Evolutionary conservation across 1,139 yeast genomes (phyloP).

Genomic region (Protomyces lactucae-debilis): DNA sequence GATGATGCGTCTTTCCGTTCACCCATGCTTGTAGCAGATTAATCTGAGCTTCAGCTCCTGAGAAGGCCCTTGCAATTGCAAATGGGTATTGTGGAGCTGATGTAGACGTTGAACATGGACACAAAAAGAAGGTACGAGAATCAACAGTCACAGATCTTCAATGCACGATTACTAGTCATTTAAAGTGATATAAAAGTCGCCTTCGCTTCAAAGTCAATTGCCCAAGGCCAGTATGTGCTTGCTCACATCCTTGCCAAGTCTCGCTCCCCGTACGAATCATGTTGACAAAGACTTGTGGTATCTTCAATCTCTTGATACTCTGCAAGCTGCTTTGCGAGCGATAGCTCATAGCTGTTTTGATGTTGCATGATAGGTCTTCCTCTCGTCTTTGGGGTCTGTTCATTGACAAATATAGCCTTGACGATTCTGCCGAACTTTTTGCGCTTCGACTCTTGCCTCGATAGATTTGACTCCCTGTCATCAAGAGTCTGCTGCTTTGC

Average conservation of each 20-base stretch:
- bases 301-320: neutral
- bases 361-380: neutral
- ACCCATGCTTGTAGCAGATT: neutral
- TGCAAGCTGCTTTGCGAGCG: neutral
- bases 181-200: too few species aligned
- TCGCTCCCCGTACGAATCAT: neutral
- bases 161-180: too few species aligned
- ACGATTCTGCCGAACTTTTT: neutral
- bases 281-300: neutral
- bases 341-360: neutral
- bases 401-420: neutral
- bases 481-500: neutral
- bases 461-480: neutral
- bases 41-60: too few species aligned
- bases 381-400: neutral
- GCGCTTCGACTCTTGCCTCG: neutral
- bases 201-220: too few species aligned
- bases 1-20: constrained; percentile 17
- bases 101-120: too few species aligned
- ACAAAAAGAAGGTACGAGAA: too few species aligned
- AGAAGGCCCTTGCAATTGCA: too few species aligned
- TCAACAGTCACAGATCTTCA: too few species aligned
- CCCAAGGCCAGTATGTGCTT: too few species aligned
- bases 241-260: neutral
- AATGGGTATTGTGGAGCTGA: too few species aligned